Conservation (phyloP, 352 stramenopile genomes). For the Pilasporangium apinafurcum region DNA sequence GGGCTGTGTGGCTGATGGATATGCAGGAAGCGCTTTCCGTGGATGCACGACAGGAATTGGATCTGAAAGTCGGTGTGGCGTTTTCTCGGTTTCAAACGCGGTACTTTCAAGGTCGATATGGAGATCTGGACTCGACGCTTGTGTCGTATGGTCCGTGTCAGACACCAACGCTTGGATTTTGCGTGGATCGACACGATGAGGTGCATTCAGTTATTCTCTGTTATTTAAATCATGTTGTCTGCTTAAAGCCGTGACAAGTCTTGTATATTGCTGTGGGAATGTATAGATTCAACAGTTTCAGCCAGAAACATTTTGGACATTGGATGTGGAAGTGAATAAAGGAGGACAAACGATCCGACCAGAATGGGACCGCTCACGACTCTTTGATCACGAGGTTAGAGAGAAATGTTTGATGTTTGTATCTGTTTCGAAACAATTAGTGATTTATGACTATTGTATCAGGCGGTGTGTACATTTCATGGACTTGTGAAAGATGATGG, state of each 20-base stretch:
- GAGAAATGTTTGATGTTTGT: neutral
- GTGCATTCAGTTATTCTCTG: slow-evolving; percentile 1
- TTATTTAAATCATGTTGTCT: neutral
- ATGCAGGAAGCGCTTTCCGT: slow-evolving; percentile 62
- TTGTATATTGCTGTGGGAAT: neutral
- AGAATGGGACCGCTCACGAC: slow-evolving; percentile 20
- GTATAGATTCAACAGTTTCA: slow-evolving; percentile 83
- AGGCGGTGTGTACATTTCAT: slow-evolving; percentile 11
- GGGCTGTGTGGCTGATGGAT: neutral
- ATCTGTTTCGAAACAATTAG: neutral
- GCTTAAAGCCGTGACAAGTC: neutral
- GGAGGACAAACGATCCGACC: slow-evolving; percentile 15
- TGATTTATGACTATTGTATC: slow-evolving; percentile 3
- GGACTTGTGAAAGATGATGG: slow-evolving; percentile 53
- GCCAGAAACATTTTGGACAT: slow-evolving; percentile 45
- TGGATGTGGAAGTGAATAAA: slow-evolving; percentile 42
- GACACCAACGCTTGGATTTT: slow-evolving; percentile 86
- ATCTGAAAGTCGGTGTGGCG: slow-evolving; percentile 86
- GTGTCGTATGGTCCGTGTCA: slow-evolving; percentile 87
- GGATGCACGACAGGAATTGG: slow-evolving; percentile 86
- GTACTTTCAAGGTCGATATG: slow-evolving; percentile 89
- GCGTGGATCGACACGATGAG: slow-evolving; percentile 79
- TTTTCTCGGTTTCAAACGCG: slow-evolving; percentile 86
- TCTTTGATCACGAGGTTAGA: slow-evolving; percentile 45
- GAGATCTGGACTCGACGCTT: slow-evolving; percentile 76